phyloP scores from a whole-genome alignment of 1,284 basidiomycete genomes.

The Termitomyces sp. region DNA sequence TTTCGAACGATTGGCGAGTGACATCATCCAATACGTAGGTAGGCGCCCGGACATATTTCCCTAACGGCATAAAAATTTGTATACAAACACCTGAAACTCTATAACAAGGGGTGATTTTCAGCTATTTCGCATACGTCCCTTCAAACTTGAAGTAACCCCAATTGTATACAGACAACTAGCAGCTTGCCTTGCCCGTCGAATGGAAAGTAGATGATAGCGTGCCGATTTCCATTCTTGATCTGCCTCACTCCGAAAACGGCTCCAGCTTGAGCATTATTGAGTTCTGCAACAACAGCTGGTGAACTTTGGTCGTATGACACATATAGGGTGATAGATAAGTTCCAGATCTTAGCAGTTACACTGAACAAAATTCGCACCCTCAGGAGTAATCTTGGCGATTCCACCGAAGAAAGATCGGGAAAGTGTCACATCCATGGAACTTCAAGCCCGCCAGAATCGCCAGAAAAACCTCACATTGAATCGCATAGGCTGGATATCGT shows the following conservation, averaged over 20 bases:
- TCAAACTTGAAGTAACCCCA: background rate
- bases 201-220: conserved; percentile 2
- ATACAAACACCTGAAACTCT: background rate
- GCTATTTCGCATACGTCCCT: background rate
- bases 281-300: conserved; percentile 6
- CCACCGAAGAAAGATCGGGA: conserved; percentile 3
- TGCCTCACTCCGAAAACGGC: conserved; percentile 5
- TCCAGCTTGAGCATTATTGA: conserved; percentile 6
- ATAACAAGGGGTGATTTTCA: background rate
- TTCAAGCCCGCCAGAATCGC: too few species aligned
- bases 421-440: conserved; percentile 5
- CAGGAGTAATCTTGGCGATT: conserved; percentile 3
- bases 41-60: background rate
- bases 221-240: conserved; percentile 8
- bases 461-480: background rate
- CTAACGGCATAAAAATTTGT: background rate
- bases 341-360: background rate
- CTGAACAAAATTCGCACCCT: background rate
- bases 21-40: background rate
- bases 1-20: background rate
- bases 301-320: conserved; percentile 3
- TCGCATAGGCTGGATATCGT: conserved; percentile 4
- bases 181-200: background rate
- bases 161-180: background rate
- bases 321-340: background rate